Percentiles rank a stretch among this genome's conserved stretches.
phyloP scores from a whole-genome alignment of 441 rosid species.

The Adansonia rubrostipa region DNA sequence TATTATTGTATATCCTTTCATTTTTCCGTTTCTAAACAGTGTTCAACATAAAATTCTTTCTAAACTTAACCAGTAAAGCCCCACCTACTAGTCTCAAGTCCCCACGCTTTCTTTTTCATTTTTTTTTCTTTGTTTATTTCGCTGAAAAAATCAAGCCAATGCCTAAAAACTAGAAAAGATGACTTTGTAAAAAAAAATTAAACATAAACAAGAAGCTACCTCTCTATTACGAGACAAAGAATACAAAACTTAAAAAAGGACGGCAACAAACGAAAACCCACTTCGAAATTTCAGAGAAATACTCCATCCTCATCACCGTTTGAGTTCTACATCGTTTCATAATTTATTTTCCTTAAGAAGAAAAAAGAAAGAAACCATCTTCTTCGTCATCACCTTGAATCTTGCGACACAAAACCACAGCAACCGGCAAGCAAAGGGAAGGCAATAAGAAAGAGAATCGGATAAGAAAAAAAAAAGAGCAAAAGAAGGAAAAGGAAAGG shows the following conservation, averaged over 20 bases:
- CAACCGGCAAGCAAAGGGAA: background rate
- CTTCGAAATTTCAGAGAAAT: slow-evolving; percentile 24
- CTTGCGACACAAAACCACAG: background rate
- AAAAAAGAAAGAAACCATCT: background rate
- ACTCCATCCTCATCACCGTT: slow-evolving; percentile 22
- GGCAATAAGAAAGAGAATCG: background rate
- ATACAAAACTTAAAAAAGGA: slow-evolving; percentile 24
- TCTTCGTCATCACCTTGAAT: background rate
- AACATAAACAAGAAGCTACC: slow-evolving; percentile 16
- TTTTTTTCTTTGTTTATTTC: slow-evolving; percentile 28
- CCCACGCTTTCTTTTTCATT: slow-evolving; percentile 38
- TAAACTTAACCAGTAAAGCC: slow-evolving; percentile 29
- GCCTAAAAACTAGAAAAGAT: slow-evolving; percentile 12
- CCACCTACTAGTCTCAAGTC: slow-evolving; percentile 36
- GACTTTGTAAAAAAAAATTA: slow-evolving; percentile 14
- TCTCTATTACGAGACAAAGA: slow-evolving; percentile 20
- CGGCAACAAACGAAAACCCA: slow-evolving; percentile 33
- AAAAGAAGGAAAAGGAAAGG: background rate
- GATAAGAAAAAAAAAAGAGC: background rate
- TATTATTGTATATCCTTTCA: slow-evolving; percentile 31
- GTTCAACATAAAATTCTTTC: slow-evolving; percentile 23
- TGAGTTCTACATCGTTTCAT: slow-evolving; percentile 27
- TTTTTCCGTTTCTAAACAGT: slow-evolving; percentile 37
- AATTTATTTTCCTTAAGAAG: background rate
- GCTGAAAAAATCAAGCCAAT: slow-evolving; percentile 28